Evolutionary conservation across 306 rosid species (phyloP), one percentile per base, ranked within the genome.

Genomic region (Argentina anserina): DNA sequence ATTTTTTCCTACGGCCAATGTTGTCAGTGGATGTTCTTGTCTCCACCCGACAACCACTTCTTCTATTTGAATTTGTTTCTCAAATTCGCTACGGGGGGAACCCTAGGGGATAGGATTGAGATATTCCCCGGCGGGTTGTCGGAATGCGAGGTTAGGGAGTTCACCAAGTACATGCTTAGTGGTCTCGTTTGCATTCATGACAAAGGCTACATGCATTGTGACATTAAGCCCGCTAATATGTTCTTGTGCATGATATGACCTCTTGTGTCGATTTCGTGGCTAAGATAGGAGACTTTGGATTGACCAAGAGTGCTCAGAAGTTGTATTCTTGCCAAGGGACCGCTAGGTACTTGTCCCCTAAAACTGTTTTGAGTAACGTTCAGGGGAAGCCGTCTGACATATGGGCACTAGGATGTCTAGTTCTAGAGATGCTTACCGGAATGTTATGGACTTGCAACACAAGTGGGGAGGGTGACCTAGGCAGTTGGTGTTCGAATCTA

Each of bases 331-430:
- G 49, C 20, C 29, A 28, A 70, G 65, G 65, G 3, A 34, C 74
- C 7, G 2, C 18, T 10, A 7, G 7, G 21, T 52, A 70, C 15
- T 36, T 3, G 34, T 10, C 47, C 39, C 74, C 65, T 0, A 50
- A 70, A 53, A 10, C 37, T 34, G 21, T 53, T 1, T 0, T 15
- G 12, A 3, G 11, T 39, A 21, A 14, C 1, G 3, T 70, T 53
- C 65, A 53, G 26, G 74, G 26, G 36, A 42, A 53, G 62, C 36
- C 65, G n/a, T 53, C 74, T 0, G 74, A 70, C 21, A 70, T 70
- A 2, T 70, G 64, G 74, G 63, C 49, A 4, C 6, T 52, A 13
- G 74, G 74, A 2, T 70, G 74, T 33, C 4, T 70, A 12, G 74
- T 70, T 43, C 23, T 70, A 3, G 21, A 25, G 34, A 70, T 70